phyloP scores from a whole-genome alignment of 2,329 filamentous ascomycete species.

The Clonostachys sp. region DNA sequence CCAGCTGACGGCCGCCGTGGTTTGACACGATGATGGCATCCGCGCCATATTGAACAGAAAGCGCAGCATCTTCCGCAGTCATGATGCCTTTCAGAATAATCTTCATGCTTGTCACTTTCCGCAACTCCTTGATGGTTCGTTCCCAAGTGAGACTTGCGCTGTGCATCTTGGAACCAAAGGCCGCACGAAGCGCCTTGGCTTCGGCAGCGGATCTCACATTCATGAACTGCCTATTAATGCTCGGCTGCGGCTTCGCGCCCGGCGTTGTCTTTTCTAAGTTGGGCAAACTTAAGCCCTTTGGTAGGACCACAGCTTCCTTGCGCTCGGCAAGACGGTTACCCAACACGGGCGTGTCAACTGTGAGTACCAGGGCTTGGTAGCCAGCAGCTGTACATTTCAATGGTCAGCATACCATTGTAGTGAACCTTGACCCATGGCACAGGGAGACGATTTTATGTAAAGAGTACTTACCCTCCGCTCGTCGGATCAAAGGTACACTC shows the following conservation, averaged over 20 bases:
- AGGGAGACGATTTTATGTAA: not conserved
- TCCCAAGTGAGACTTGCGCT: constrained; percentile 12
- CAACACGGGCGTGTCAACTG: constrained; percentile 19
- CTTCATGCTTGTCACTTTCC: constrained; percentile 13
- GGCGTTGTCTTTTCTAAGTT: constrained; percentile 7
- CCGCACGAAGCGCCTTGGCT: constrained; percentile 6
- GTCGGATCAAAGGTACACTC: constrained; percentile 12
- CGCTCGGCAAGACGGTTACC: constrained; percentile 20
- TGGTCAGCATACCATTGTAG: not conserved
- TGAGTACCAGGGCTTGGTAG: constrained; percentile 18
- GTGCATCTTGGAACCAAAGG: constrained; percentile 6
- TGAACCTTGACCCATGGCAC: not conserved
- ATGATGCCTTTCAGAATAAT: constrained; percentile 20
- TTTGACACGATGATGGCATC: constrained; percentile 22
- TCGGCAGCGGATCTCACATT: constrained; percentile 11
- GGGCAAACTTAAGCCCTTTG: constrained; percentile 10
- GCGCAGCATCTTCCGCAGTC: constrained; percentile 19
- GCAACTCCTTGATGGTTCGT: constrained; percentile 11
- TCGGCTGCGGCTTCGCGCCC: constrained; percentile 4
- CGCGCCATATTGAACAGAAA: constrained; percentile 18
- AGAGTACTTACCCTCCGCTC: constrained; percentile 8
- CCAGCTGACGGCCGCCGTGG: constrained; percentile 40
- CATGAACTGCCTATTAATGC: constrained; percentile 7
- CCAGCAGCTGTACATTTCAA: constrained; percentile 8
- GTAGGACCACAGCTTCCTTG: constrained; percentile 12